Conservation (phyloP, 164 flowering plant genomes). For the Macadamia integrifolia region DNA sequence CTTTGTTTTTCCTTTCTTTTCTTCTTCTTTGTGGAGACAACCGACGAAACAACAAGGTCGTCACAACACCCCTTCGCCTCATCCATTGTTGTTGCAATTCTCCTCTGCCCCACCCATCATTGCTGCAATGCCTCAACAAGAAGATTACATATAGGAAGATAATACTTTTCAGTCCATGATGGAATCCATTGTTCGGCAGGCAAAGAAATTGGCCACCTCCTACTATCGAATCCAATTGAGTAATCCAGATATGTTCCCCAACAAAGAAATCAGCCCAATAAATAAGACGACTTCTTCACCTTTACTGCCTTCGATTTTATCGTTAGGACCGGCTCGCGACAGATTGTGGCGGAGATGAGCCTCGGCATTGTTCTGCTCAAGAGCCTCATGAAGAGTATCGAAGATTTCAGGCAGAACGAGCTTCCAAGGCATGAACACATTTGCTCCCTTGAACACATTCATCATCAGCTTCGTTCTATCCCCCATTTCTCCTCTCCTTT, state of each 20-base stretch:
- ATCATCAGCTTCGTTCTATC: constrained; percentile 27
- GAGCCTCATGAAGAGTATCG: constrained; percentile 85
- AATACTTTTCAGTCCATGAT: constrained; percentile 52
- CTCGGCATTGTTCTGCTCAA: constrained; percentile 67
- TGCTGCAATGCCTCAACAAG: constrained; percentile 15
- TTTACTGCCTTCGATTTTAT: constrained; percentile 62
- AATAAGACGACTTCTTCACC: constrained; percentile 36
- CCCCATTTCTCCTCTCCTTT: background rate
- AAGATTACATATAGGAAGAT: constrained; percentile 76
- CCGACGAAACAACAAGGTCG: too few species aligned
- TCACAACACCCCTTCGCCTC: too few species aligned
- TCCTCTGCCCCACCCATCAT: too few species aligned
- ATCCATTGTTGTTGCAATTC: too few species aligned
- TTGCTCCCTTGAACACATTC: constrained; percentile 62
- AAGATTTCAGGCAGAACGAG: constrained; percentile 78
- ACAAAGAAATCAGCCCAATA: background rate
- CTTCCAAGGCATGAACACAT: constrained; percentile 77
- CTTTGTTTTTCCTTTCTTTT: too few species aligned
- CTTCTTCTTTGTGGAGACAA: too few species aligned
- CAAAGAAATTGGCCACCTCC: constrained; percentile 58
- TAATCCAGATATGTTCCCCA: constrained; percentile 67
- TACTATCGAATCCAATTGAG: constrained; percentile 76
- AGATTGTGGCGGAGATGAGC: constrained; percentile 82
- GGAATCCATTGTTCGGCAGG: constrained; percentile 55
- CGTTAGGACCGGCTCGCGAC: constrained; percentile 51